Evolutionary conservation across 2,329 filamentous ascomycete genomes (phyloP), one percentile per base, ranked within the genome.

Genomic region (Ascochyta clinopodiicola): DNA sequence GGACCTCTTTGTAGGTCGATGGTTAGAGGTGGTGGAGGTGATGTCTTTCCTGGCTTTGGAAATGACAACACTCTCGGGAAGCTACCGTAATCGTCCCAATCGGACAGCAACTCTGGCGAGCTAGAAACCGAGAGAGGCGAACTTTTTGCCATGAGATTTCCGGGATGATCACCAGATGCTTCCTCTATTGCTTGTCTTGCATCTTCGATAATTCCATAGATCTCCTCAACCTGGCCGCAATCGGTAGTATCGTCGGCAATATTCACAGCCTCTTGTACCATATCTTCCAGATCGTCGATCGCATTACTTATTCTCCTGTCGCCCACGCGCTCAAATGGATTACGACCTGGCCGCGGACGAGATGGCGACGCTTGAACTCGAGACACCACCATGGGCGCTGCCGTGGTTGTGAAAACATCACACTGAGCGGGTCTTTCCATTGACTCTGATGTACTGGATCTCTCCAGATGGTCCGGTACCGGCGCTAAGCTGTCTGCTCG

Each of bases 231-330:
- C 24, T 75, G 67, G 4, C 67, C 64, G 27, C 60, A 60, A 47
- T 75, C 60, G 7, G 69, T 61, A 2, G 71, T 70, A 35, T 72
- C 63, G 36, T 76, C 68, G 6, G 76, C 75, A 27, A 77, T 67
- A 2, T 68, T 52, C 12, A 76, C 64, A 1, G 78, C 78, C 51
- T 80, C 74, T 53, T 77, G 68, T 53, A 79, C 77, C 40, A 80
- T 67, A n/a, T 74, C 68, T 55, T 80, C 77, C 6, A 80, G 56
- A 0, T 71, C 74, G 25, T 72, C 72, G 6, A 80, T 74, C 9
- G 77, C 72, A 24, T 67, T 64, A 44, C 63, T 70, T 24, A 72
- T 60, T 13, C 44, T 64, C 34, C 60, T 53, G 13, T 61, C 53
- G 17, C 62, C 62, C 3, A 44, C 42, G 7, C 54, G 53, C 34